phyloP scores from a whole-genome alignment of 192 early-diverging fungal species.

The Coemansia guatemalensis region DNA sequence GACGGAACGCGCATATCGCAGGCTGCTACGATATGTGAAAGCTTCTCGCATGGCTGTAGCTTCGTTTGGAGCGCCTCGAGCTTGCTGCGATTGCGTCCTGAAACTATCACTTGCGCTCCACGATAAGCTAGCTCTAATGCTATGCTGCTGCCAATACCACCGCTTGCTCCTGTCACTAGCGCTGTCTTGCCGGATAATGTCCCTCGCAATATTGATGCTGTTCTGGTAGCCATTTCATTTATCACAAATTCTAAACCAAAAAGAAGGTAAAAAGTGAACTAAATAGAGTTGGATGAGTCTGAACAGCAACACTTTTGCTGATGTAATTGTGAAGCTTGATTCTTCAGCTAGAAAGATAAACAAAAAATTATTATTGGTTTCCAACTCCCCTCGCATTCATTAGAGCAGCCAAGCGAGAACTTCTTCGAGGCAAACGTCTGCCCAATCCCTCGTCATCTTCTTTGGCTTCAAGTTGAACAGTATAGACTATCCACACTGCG shows the following conservation, averaged over 20 bases:
- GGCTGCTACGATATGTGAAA: neutral
- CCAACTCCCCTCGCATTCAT: no score
- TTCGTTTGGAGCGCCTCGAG: constrained; percentile 22
- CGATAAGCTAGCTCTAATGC: constrained; percentile 61
- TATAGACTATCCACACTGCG: no score
- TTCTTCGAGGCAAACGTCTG: no score
- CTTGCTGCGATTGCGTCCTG: constrained; percentile 56
- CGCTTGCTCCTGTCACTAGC: constrained; percentile 70
- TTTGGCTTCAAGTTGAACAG: no score
- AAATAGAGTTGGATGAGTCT: neutral
- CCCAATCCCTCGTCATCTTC: no score
- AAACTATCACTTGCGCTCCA: constrained; percentile 57
- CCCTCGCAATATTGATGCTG: neutral
- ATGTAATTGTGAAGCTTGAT: no score
- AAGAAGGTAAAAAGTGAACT: neutral
- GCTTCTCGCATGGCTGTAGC: constrained; percentile 1
- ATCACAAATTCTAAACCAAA: neutral
- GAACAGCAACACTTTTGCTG: neutral
- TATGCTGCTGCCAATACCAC: constrained; percentile 75
- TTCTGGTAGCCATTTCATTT: constrained; percentile 5
- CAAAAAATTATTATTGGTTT: no score
- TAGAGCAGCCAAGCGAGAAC: no score
- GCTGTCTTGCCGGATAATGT: constrained; percentile 39
- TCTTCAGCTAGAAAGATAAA: no score
- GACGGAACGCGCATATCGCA: constrained; percentile 19